A percentile compares a stretch with the other conserved stretches of the same genome.
Evolutionary conservation across 140 eudicot species (phyloP).

Genomic region (Stevia rebaudiana): DNA sequence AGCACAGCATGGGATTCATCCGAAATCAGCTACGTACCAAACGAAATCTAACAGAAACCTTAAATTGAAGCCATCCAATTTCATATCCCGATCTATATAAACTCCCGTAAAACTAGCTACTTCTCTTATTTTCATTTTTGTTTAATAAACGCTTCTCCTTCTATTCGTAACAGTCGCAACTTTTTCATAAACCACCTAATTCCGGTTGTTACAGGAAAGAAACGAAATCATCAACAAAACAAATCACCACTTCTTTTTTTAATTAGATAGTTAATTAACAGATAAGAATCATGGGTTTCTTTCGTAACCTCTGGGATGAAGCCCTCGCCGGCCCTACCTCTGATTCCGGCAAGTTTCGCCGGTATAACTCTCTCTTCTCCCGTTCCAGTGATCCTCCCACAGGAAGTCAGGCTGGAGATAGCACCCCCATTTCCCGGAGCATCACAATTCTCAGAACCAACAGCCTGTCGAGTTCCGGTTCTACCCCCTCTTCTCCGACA

Average conservation of each 20-base stretch:
- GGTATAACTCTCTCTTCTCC: conserved; percentile 45
- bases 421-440: conserved; percentile 44
- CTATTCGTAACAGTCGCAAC: conserved; percentile 35
- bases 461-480: conserved; percentile 33
- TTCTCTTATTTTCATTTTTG: neutral
- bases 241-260: too few species aligned
- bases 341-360: conserved; percentile 59
- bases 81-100: neutral
- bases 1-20: conserved; percentile 3
- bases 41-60: neutral
- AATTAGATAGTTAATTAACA: too few species aligned
- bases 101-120: neutral
- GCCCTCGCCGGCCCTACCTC: conserved; percentile 64
- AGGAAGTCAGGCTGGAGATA: neutral
- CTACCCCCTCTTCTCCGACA: conserved; percentile 56
- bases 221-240: conserved; percentile 12
- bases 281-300: conserved; percentile 54
- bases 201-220: conserved; percentile 36
- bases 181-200: conserved; percentile 23
- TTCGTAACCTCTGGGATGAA: conserved; percentile 78
- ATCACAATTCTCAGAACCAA: conserved; percentile 42
- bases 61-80: conserved; percentile 6
- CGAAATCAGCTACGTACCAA: conserved; percentile 7
- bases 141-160: conserved; percentile 24
- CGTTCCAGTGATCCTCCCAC: conserved; percentile 11